These are phyloP conservation scores for Elaeis guineensis DNA, from an alignment of 176 grass and related monocot genomes.

Conservation along the genomic window DNA sequence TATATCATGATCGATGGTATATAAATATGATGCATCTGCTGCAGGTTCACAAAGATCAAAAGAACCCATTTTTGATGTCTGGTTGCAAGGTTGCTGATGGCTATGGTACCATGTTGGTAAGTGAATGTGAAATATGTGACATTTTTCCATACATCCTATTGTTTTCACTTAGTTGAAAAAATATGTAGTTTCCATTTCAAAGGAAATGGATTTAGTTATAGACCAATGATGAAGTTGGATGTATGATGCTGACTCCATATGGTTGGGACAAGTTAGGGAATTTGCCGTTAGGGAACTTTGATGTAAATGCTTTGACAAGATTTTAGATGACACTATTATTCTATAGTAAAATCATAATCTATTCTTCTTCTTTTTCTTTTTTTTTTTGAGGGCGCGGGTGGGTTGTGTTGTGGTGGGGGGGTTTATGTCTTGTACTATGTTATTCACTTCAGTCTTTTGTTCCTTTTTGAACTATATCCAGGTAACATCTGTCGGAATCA, in stretches of 20 bases:
- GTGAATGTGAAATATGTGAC: slow-evolving; percentile 26
- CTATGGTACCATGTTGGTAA: slow-evolving; percentile 94
- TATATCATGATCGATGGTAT: neutral
- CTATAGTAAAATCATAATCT: no score
- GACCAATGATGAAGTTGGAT: no score
- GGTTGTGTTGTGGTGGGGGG: no score
- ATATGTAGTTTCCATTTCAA: no score
- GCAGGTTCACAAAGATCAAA: slow-evolving; percentile 85
- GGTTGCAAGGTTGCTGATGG: slow-evolving; percentile 97
- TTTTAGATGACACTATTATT: no score
- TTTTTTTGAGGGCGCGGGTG: neutral
- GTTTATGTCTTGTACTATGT: neutral
- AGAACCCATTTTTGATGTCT: slow-evolving; percentile 85
- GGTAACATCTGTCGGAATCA: slow-evolving; percentile 89
- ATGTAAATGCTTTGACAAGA: no score
- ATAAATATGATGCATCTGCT: neutral
- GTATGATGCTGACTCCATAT: no score
- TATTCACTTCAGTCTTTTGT: neutral
- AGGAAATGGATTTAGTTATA: no score
- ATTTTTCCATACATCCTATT: slow-evolving; percentile 16
- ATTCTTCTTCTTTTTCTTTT: neutral
- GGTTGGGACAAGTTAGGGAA: no score
- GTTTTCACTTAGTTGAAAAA: neutral
- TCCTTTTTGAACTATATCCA: neutral
- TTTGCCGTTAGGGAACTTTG: no score